Base-by-base conservation (phyloP, 2,329 filamentous ascomycete genomes). In the Arthroderma sp. region DNA sequence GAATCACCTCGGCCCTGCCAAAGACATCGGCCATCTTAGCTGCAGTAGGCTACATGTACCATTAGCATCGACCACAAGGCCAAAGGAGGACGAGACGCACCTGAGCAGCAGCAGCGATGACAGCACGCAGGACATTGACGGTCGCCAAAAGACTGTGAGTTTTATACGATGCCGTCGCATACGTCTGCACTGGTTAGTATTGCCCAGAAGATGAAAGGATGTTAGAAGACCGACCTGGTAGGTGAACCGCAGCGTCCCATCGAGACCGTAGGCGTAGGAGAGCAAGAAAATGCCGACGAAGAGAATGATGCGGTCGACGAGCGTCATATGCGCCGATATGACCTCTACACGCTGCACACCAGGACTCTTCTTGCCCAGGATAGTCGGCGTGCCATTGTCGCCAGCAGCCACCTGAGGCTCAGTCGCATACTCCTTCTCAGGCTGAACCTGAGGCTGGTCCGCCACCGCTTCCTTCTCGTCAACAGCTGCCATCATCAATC, bases 11-110 rank as follows among this genome's bases (percentile, higher is more conserved):
- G 19, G 81, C 74, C 58, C 82, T 76, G 19, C 82, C 83, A 62
- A 85, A 82, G 8, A 83, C 78, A 62, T 82, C 82, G 17, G 82
- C 80, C 57, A 85, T 75, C 62, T 83, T 84, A 8, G 81, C 82
- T 0, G 79, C 79, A 0, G 81, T 79, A 31, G 74, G 82, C 70
- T 81, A 70, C 2, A 28, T 54, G 4, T 25, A 55, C n/a, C 7
- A 23, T 15, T 43, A n/a, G 52, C 35, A 15, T 28, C 35, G 6
- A 19, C 15, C 9, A 21, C 17, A 43, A 8, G 2, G n/a, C 17
- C 4, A 21, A 43, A 13, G n/a, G 9, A 6, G 6, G 33, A 9
- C 1, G 17, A 15, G 11, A 64, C 64, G 53, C 73, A 71, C 69
- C 65, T 74, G 77, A 43, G 78, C 77, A 1, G 80, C 81, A 37